Evolutionary conservation across 345 rosid genomes (phyloP), one percentile per base, ranked within the genome.

Genomic region (Pistacia integerrima): DNA sequence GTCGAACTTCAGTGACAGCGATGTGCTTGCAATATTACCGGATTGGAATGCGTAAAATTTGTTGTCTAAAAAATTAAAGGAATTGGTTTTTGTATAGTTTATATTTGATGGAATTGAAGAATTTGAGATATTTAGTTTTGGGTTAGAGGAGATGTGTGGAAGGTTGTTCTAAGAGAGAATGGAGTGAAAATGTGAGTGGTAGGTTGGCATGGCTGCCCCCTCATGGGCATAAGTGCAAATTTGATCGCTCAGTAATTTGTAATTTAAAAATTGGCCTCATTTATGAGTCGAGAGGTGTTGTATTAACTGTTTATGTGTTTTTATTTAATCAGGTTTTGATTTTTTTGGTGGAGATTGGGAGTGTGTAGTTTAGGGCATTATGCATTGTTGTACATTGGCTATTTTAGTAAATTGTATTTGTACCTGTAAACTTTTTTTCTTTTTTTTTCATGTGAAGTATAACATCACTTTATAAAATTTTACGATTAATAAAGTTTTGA

Each of bases 21-120:
- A 93, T 54, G 86, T 92, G 48, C 91, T 93, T 48, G 83, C 87
- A 62, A 44, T 92, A 69, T 86, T 95, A 65, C 84, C 98, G 4
- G 97, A 90, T 46, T 71, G 91, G 58, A 90, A 83, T 33, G 90
- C 89, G 25, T 88, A 84, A 88, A 75, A 73, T 60, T 25, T 25
- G 25, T 25, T 25, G 25, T 25, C 25, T 25, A 65, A 66, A 44
- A 41, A 69, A 71, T 79, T 64, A 75, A 57, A 66, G 44, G 7
- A 41, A 8, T 83, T 66, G 46, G 20, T 46, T 75, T 81, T 64
- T 67, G 71, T 67, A 80, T 56, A 78, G 77, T 69, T 41, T 74
- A 78, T 78, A 78, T 61, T 75, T 73, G 58, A 74, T 59, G 74
- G 25, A 25, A 25, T 25, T 25, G 5, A 41, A 41, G 44, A 72